Evolutionary conservation across 176 grass and related monocot genomes (phyloP), one percentile per base, ranked within the genome.

Genomic region (Hordeum vulgare): DNA sequence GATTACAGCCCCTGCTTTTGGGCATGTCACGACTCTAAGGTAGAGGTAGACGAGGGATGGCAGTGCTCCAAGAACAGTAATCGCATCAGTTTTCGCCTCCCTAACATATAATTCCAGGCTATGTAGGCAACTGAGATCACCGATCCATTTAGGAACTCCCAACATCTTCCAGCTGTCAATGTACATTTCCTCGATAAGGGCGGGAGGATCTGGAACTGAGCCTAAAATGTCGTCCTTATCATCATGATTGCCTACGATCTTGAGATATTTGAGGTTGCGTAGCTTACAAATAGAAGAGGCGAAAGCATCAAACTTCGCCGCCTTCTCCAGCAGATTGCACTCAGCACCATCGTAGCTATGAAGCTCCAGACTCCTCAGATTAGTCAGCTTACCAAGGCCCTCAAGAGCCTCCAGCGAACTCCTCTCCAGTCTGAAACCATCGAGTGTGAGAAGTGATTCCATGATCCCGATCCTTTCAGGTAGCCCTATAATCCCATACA

Each of bases 271-370:
- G 7, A 54, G 51, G 51, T 54, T 54, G 7, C 51, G 6, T 21
- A 54, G 15, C 51, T 54, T 54, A 54, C 18, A 54, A 54, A 54
- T 54, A 54, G 51, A 54, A 54, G 51, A 54, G 18, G 1, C 18
- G 0, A 21, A 54, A 21, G 7, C 51, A 21, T 54, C 7, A 54
- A 8, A 8, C 51, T 54, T 54, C 49, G 6, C 12, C 14, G 15
- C 18, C 7, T 56, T 21, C 7, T 21, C 18, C 18, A 21, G 7
- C 51, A 21, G 18, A 56, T 56, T 56, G 51, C 18, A 21, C 7
- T 56, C 2, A 1, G 2, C 14, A 17, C 0, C 5, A 6, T 2
- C 1, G 17, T 0, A 6, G 45, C 0, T 9, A 54, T 3, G 0
- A 54, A 54, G 2, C 18, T 0, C 3, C 51, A 56, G 18, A 21